These are phyloP conservation scores for Dryas drummondii DNA, from an alignment of 306 rosid genomes.

Conservation along the genomic window DNA sequence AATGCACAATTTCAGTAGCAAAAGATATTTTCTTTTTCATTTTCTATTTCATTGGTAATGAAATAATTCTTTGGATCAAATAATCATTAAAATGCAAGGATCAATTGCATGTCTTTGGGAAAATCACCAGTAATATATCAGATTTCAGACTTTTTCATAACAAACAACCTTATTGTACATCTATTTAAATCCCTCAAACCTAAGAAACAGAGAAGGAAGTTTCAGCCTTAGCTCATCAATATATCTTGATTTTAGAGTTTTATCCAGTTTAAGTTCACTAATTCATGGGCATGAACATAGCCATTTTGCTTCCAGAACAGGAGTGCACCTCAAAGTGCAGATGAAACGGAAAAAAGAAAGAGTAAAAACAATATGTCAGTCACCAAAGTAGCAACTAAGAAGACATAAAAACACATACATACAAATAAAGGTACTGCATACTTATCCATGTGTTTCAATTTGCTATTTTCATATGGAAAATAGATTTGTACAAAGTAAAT, in stretches of 20 bases:
- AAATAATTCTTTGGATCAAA: neutral
- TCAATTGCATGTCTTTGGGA: no score
- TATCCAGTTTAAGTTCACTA: neutral
- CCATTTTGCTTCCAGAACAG: neutral
- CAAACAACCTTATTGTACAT: neutral
- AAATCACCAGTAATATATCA: neutral
- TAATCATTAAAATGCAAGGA: neutral
- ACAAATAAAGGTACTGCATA: neutral
- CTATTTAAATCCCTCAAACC: neutral
- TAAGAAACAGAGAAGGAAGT: neutral
- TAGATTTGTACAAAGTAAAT: neutral
- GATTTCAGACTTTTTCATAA: neutral
- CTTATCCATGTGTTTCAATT: neutral
- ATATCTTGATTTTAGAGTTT: slow-evolving; percentile 3
- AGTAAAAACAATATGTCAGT: neutral
- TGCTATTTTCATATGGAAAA: neutral
- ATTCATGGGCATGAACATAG: neutral
- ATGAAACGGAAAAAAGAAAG: no score
- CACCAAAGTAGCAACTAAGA: neutral
- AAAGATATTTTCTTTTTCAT: neutral
- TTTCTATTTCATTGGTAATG: neutral
- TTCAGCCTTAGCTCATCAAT: slow-evolving; percentile 1
- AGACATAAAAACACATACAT: neutral
- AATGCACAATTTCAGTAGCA: neutral
- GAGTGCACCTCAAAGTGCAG: neutral